A percentile compares a stretch with the other conserved stretches of the same genome.
Evolutionary conservation across 176 grass and related monocot species (phyloP).

Genomic region (Paspalum vaginatum): DNA sequence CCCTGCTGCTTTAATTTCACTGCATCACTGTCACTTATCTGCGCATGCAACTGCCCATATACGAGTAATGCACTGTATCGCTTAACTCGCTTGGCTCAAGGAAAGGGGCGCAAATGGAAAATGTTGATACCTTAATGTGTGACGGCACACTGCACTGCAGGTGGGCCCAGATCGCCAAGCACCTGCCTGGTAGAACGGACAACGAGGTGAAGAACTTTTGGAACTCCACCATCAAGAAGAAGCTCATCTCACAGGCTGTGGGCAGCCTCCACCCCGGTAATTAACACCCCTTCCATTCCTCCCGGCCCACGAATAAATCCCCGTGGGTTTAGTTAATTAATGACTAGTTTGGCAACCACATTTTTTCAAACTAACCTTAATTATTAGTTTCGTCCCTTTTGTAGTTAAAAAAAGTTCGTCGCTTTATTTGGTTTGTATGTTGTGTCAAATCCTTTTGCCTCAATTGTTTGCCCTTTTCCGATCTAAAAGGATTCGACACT

Average conservation of each 20-base stretch:
- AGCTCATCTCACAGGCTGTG: slow-evolving; percentile 76
- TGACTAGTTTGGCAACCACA: too few relatives aligned
- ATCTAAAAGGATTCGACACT: neutral
- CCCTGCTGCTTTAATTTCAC: slow-evolving; percentile 1
- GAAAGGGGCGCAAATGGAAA: slow-evolving; percentile 17
- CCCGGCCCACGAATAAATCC: too few relatives aligned
- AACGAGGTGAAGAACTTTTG: slow-evolving; percentile 99
- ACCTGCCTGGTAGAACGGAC: slow-evolving; percentile 94
- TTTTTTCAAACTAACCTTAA: too few relatives aligned
- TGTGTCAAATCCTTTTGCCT: neutral
- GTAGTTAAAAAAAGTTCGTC: neutral
- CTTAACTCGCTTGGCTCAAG: slow-evolving; percentile 33
- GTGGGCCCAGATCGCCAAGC: slow-evolving; percentile 98
- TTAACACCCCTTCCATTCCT: slow-evolving; percentile 33
- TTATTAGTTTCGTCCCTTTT: too few relatives aligned
- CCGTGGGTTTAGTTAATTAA: too few relatives aligned
- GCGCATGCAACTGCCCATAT: slow-evolving; percentile 23
- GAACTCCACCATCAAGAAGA: slow-evolving; percentile 99
- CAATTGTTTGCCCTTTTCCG: neutral
- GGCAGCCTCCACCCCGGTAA: slow-evolving; percentile 55
- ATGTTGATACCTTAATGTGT: neutral
- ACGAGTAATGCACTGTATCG: slow-evolving; percentile 25
- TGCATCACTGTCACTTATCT: slow-evolving; percentile 8
- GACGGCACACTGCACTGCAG: slow-evolving; percentile 40
- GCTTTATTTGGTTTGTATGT: neutral